Base-by-base conservation (phyloP, 1,284 basidiomycete genomes). In the Termitomyces sp. region DNA sequence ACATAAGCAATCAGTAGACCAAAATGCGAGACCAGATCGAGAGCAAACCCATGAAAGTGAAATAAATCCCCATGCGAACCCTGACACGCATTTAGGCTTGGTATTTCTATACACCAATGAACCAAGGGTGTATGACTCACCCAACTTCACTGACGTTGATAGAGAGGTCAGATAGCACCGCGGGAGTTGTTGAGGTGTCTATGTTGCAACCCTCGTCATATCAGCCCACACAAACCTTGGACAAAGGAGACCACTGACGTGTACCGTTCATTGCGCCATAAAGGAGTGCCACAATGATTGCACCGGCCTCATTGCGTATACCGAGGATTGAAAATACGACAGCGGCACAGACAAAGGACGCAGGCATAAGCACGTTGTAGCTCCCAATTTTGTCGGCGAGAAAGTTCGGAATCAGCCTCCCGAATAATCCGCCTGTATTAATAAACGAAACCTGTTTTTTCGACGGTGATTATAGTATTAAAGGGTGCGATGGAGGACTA, bases 181-280 rank as follows among this genome's bases (percentile, higher is more conserved):
- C 59, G 17, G 59, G 59, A 30, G 59, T 61, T 1, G 55, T 49
- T 15, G 59, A 61, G 13, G 54, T 58, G 21, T 61, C 59, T 61
- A 31, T 31, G 12, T 30, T 13, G 33, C 8, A 26, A 6, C 40
- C 5, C 21, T 10, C 7, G 10, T 10, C 31, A 39, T n/a, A 12
- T 51, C 9, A 41, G 39, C 6, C 12, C 21, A 19, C 12, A n/a
- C 4, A 15, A 1, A 4, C 34, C 10, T 15, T 10, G 6, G n/a
- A 44, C n/a, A 34, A 50, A 19, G 1, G 8, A 45, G 15, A 17
- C 7, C 31, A 58, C 59, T 46, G 8, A 61, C 59, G 57, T 21
- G 59, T 40, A n/a, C 60, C 60, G 28, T 59, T 61, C 58, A 61
- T 59, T 31, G 58, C 50, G 6, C 60, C 60, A 42, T 61, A 61